Conservation (phyloP, 23 red algal genomes). For the Pyropia yezoensis region DNA sequence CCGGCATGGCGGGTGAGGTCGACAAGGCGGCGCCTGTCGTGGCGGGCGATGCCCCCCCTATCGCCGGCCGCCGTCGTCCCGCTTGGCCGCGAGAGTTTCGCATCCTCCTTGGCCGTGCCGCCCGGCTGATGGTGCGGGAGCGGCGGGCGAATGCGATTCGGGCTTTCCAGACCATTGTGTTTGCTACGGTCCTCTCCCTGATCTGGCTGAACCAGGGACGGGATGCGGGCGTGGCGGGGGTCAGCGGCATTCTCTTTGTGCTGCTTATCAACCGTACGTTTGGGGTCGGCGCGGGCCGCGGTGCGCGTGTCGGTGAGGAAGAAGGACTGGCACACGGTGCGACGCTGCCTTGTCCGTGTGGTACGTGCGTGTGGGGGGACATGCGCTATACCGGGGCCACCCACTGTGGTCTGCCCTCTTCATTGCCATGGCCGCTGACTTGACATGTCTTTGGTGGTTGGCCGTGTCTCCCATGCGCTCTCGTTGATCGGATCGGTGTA, state of each 20-base stretch:
- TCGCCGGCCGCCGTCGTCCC: no score
- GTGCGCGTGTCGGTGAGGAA: not conserved
- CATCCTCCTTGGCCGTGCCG: slow-evolving; percentile 38
- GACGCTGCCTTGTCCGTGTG: no score
- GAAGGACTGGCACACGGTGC: not conserved
- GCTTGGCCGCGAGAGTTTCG: slow-evolving; percentile 57
- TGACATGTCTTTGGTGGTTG: not conserved
- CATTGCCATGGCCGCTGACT: not conserved
- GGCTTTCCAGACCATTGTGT: slow-evolving; percentile 65
- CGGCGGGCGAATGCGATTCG: slow-evolving; percentile 53
- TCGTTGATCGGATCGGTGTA: no score
- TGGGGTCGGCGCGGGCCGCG: not conserved
- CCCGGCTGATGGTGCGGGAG: slow-evolving; percentile 65
- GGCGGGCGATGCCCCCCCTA: no score
- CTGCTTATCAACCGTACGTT: slow-evolving; percentile 68
- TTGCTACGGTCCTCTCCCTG: slow-evolving; percentile 63
- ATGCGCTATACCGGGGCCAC: no score
- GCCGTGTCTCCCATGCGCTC: no score
- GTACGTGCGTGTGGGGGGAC: no score
- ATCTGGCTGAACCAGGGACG: slow-evolving; percentile 84
- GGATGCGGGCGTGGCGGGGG: slow-evolving; percentile 6
- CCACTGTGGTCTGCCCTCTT: no score
- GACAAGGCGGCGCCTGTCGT: no score
- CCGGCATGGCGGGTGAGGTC: no score
- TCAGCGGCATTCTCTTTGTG: slow-evolving; percentile 87